These are phyloP conservation scores for Backusella psychrophila DNA, from an alignment of 192 early-diverging fungal species.

Conservation along the genomic window DNA sequence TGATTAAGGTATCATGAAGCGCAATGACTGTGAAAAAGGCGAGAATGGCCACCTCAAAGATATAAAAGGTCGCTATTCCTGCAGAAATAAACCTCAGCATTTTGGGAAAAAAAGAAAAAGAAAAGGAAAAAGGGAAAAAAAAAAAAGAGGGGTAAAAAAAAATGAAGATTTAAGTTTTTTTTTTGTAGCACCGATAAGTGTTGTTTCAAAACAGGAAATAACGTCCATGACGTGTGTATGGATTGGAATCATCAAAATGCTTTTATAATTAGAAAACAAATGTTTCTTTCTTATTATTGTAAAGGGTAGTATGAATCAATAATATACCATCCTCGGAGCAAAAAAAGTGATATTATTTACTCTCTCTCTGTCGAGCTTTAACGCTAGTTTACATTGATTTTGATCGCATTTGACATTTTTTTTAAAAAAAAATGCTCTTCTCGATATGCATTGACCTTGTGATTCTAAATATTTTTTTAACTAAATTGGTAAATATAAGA, in stretches of 20 bases:
- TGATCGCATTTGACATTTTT: neutral
- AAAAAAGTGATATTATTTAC: neutral
- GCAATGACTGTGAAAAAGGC: neutral
- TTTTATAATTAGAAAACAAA: neutral
- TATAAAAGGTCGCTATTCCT: conserved; percentile 1
- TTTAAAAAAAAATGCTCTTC: neutral
- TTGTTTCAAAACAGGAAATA: too few species aligned
- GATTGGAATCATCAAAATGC: neutral
- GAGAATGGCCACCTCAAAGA: neutral
- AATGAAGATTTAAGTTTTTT: neutral
- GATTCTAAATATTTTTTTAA: neutral
- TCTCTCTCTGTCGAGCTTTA: neutral
- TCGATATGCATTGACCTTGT: neutral
- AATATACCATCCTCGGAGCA: neutral
- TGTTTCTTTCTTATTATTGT: too few species aligned
- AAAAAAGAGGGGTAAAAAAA: conserved; percentile 1
- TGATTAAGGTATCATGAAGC: neutral
- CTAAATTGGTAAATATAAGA: neutral
- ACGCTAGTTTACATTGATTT: neutral
- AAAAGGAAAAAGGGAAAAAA: neutral
- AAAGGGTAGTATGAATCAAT: neutral
- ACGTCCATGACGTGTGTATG: neutral
- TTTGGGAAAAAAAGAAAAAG: neutral
- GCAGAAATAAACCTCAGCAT: neutral
- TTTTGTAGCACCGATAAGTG: neutral